phyloP scores from a whole-genome alignment of 306 rosid genomes.

The Cucurbita moschata region DNA sequence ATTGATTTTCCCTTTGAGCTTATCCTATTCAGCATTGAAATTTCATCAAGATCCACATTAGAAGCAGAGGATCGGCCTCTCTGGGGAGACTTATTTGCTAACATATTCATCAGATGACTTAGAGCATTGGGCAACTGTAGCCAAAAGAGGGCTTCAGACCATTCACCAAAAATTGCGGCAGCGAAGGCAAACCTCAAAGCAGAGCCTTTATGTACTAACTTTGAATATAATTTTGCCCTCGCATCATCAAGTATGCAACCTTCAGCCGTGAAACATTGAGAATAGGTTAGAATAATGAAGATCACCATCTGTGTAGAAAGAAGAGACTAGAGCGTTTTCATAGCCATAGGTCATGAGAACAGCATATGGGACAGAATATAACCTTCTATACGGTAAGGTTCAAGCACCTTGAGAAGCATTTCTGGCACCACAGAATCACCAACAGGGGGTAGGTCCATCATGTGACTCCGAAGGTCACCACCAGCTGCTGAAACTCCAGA shows the following conservation, averaged over 20 bases:
- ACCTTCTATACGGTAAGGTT: constrained; percentile 93
- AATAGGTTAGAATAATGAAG: constrained; percentile 14
- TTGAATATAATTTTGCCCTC: constrained; percentile 83
- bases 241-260: constrained; percentile 87
- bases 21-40: constrained; percentile 56
- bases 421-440: constrained; percentile 93
- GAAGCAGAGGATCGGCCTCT: constrained; percentile 23
- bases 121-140: constrained; percentile 75
- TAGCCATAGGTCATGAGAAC: constrained; percentile 4
- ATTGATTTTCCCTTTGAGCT: constrained; percentile 63
- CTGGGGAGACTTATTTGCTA: constrained; percentile 41
- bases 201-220: constrained; percentile 67
- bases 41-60: constrained; percentile 42
- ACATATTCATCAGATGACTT: constrained; percentile 56
- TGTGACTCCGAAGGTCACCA: constrained; percentile 75
- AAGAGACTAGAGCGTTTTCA: neutral
- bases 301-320: neutral
- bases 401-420: constrained; percentile 80
- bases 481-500: constrained; percentile 54
- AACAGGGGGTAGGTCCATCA: constrained; percentile 54
- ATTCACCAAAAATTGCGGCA: constrained; percentile 85
- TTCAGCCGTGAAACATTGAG: constrained; percentile 22
- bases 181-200: constrained; percentile 77
- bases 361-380: constrained; percentile 8
- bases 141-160: constrained; percentile 92